Conservation (phyloP, 768 basidiomycete species). For the Boletus barrowsii region DNA sequence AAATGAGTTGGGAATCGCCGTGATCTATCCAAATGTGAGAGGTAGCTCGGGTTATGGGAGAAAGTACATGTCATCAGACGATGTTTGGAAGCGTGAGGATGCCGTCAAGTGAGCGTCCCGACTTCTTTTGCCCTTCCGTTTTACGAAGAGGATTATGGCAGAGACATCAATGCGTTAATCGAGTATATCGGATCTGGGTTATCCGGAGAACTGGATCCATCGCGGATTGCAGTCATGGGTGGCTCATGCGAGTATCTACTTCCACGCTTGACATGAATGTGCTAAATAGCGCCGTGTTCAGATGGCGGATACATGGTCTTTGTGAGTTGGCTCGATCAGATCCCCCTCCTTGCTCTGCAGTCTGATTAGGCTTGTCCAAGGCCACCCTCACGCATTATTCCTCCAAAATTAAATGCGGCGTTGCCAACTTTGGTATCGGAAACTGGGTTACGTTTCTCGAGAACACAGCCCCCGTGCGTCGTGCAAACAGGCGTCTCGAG, state of each 20-base stretch:
- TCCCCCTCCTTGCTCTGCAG: not conserved
- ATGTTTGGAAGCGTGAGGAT: constrained; percentile 42
- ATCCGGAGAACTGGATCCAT: constrained; percentile 32
- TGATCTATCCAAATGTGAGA: constrained; percentile 43
- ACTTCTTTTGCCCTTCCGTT: not conserved
- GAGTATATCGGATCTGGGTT: constrained; percentile 33
- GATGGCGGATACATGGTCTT: constrained; percentile 43
- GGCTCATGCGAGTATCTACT: constrained; percentile 34
- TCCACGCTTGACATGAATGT: not conserved
- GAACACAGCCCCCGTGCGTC: constrained; percentile 38
- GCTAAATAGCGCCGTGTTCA: constrained; percentile 7
- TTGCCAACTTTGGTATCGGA: constrained; percentile 40
- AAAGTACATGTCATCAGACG: constrained; percentile 38
- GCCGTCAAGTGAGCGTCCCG: constrained; percentile 35
- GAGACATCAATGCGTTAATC: constrained; percentile 39
- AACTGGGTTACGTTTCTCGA: constrained; percentile 42
- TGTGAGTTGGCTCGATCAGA: constrained; percentile 20
- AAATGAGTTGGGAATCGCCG: constrained; percentile 39
- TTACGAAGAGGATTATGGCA: constrained; percentile 6
- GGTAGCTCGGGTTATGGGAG: constrained; percentile 43
- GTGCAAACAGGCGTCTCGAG: constrained; percentile 35
- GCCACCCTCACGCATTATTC: constrained; percentile 42
- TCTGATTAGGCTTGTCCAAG: constrained; percentile 20
- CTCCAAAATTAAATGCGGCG: constrained; percentile 37
- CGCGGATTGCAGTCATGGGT: constrained; percentile 41